phyloP scores from a whole-genome alignment of 306 rosid genomes.

The Purshia tridentata region DNA sequence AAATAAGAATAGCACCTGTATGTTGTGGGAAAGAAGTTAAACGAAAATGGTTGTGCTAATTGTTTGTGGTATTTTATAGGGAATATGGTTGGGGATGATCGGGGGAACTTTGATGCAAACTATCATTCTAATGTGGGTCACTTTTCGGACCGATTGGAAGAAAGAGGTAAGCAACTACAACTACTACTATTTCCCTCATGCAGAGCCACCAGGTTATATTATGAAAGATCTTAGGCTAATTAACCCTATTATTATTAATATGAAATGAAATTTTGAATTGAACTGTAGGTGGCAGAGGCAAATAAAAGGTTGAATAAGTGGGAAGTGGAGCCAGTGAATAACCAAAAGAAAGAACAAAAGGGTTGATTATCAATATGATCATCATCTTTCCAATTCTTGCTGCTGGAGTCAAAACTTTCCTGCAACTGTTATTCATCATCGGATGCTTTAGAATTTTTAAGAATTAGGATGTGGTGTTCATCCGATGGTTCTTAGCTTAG shows the following conservation, averaged over 20 bases:
- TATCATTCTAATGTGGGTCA: conserved; percentile 51
- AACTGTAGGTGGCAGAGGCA: conserved; percentile 62
- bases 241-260: not conserved
- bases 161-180: conserved; percentile 47
- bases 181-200: no score
- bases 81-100: conserved; percentile 76
- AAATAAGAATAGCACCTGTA: no score
- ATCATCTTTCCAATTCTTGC: no score
- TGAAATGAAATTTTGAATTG: not conserved
- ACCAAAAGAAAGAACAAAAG: conserved; percentile 9
- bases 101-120: conserved; percentile 71
- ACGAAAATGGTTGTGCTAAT: no score
- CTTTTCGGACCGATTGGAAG: conserved; percentile 63
- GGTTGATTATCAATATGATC: no score
- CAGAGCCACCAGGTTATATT: not conserved
- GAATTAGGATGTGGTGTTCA: no score
- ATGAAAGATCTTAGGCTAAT: not conserved
- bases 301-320: conserved; percentile 54
- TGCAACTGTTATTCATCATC: no score
- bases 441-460: no score
- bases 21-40: no score
- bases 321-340: conserved; percentile 39
- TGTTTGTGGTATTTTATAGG: conserved; percentile 31
- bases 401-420: no score
- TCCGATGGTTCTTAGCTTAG: no score